Conservation (phyloP, 108 stramenopile genomes). For the Pseudonitzschia multiseries region DNA sequence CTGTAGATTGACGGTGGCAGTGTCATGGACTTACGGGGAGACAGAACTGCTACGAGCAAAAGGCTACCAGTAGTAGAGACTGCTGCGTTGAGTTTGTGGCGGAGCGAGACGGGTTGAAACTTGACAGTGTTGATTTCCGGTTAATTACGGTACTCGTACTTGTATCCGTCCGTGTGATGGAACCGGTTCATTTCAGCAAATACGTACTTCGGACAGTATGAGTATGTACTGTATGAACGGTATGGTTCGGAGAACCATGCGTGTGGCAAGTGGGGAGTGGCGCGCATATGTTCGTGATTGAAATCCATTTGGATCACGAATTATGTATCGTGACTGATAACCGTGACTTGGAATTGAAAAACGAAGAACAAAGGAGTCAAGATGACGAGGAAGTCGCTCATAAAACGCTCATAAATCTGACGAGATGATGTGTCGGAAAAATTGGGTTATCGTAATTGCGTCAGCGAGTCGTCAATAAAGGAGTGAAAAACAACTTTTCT, state of each 20-base stretch:
- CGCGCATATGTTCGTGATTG: background rate
- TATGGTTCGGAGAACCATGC: too few relatives aligned
- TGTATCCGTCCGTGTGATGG: background rate
- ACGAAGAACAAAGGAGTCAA: background rate
- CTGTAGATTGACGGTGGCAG: background rate
- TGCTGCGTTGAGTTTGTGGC: background rate
- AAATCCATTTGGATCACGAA: background rate
- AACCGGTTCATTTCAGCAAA: background rate
- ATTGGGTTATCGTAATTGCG: background rate
- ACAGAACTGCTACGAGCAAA: too few relatives aligned
- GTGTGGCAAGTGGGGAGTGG: background rate
- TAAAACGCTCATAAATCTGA: background rate
- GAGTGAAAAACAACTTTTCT: background rate
- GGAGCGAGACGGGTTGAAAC: background rate
- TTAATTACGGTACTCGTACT: too few relatives aligned
- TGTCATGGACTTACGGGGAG: background rate
- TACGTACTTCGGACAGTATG: background rate
- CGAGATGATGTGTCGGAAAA: background rate
- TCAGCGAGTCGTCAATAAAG: background rate
- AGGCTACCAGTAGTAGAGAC: too few relatives aligned
- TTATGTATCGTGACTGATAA: background rate
- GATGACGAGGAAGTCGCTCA: background rate
- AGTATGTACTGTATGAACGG: background rate
- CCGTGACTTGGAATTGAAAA: background rate
- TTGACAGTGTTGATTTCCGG: too few relatives aligned